Evolutionary conservation across 2,329 filamentous ascomycete species (phyloP).

Genomic region (Chaetomium globosum): DNA sequence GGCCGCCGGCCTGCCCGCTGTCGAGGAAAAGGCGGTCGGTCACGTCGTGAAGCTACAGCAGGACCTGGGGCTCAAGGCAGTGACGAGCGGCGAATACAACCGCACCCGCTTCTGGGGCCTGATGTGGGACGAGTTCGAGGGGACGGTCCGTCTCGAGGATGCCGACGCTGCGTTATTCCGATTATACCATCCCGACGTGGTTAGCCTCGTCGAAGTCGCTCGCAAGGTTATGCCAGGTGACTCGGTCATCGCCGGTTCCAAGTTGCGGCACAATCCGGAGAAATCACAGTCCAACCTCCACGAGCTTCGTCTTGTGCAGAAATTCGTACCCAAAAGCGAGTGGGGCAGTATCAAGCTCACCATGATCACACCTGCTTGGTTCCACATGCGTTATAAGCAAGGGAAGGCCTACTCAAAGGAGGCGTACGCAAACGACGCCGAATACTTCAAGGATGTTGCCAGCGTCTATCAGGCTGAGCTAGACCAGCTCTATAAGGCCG

Average conservation of each 20-base stretch:
- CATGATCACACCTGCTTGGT: conserved; percentile 58
- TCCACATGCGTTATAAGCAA: conserved; percentile 59
- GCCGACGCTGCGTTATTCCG: conserved; percentile 57
- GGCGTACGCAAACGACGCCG: conserved; percentile 59
- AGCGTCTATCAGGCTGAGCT: conserved; percentile 67
- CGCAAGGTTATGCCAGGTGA: conserved; percentile 60
- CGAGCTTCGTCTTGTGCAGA: conserved; percentile 54
- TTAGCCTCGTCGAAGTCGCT: conserved; percentile 56
- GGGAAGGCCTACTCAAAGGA: conserved; percentile 59
- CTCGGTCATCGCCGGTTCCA: conserved; percentile 55
- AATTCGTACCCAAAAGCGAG: conserved; percentile 49
- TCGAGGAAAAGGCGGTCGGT: conserved; percentile 67
- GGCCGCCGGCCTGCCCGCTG: conserved; percentile 57
- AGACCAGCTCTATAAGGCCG: conserved; percentile 62
- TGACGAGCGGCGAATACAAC: conserved; percentile 72
- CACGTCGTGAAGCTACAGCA: conserved; percentile 70
- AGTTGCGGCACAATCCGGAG: conserved; percentile 49
- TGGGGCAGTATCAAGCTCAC: conserved; percentile 58
- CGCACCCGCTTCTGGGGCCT: conserved; percentile 57
- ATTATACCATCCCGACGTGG: conserved; percentile 58
- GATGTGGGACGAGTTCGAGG: conserved; percentile 58
- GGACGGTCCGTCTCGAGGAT: conserved; percentile 52
- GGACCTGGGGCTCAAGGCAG: conserved; percentile 65
- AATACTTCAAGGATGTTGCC: conserved; percentile 67
- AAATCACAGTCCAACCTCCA: conserved; percentile 53